Evolutionary conservation across 768 basidiomycete genomes (phyloP).

Genomic region (Leccinum imitatum): DNA sequence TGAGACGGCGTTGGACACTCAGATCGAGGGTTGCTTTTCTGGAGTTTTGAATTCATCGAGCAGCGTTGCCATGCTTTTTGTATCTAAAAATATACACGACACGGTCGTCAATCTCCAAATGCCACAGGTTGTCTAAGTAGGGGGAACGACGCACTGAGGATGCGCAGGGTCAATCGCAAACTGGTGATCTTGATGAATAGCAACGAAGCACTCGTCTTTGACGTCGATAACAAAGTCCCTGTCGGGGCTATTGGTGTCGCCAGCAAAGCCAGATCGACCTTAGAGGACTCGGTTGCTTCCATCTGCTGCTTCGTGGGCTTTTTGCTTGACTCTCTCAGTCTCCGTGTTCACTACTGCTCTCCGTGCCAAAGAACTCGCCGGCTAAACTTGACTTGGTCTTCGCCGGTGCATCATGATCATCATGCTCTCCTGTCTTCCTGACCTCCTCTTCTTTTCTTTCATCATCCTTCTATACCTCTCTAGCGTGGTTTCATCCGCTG

Average conservation of each 20-base stretch:
- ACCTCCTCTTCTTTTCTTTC: too few relatives aligned
- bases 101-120: background rate
- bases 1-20: conserved; percentile 14
- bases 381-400: too few relatives aligned
- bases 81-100: conserved; percentile 50
- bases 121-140: background rate
- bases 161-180: conserved; percentile 97
- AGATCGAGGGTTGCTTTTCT: conserved; percentile 35
- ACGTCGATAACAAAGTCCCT: conserved; percentile 79
- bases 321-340: too few relatives aligned
- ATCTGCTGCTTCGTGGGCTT: conserved; percentile 20
- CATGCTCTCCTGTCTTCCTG: too few relatives aligned
- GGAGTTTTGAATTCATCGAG: conserved; percentile 79
- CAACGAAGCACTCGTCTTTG: conserved; percentile 84
- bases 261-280: conserved; percentile 66
- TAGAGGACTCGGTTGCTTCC: conserved; percentile 22
- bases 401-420: too few relatives aligned
- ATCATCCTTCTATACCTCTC: too few relatives aligned
- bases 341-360: too few relatives aligned
- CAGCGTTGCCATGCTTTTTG: conserved; percentile 81
- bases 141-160: conserved; percentile 68
- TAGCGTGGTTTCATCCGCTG: too few relatives aligned
- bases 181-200: conserved; percentile 82
- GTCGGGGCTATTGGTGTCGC: conserved; percentile 53
- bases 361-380: too few relatives aligned